Evolutionary conservation across 306 rosid species (phyloP).

Genomic region (Cyclanthera cordifolia): DNA sequence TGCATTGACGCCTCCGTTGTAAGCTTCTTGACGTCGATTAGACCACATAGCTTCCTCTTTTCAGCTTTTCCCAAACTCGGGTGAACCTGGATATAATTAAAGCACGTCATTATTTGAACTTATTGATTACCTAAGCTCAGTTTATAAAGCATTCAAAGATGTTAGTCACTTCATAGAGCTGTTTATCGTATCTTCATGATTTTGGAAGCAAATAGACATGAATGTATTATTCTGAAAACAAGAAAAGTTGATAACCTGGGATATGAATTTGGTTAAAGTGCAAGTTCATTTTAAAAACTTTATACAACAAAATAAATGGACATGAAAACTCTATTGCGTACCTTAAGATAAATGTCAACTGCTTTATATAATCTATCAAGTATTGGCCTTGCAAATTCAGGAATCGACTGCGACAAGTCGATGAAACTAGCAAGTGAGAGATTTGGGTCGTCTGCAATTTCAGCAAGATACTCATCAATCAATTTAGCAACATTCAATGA

Average conservation of each 20-base stretch:
- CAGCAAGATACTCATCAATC: slow-evolving; percentile 58
- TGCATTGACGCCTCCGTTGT: slow-evolving; percentile 56
- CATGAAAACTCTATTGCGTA: slow-evolving; percentile 14
- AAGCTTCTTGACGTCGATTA: slow-evolving; percentile 75
- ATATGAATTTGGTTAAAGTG: not conserved
- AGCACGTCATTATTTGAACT: no score
- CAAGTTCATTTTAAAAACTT: not conserved
- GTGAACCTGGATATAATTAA: slow-evolving; percentile 46
- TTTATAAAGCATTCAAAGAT: not conserved
- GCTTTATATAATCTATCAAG: slow-evolving; percentile 78
- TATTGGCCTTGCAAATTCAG: slow-evolving; percentile 57
- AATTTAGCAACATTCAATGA: slow-evolving; percentile 61
- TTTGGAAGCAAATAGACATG: not conserved
- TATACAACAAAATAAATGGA: not conserved
- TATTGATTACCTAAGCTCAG: not conserved
- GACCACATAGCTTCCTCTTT: slow-evolving; percentile 55
- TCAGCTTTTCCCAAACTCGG: slow-evolving; percentile 58
- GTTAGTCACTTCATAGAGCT: not conserved
- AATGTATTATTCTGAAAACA: not conserved
- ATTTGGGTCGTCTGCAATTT: slow-evolving; percentile 59
- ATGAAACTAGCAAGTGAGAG: slow-evolving; percentile 46
- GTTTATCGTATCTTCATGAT: not conserved
- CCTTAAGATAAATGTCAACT: slow-evolving; percentile 74
- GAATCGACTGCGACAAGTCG: slow-evolving; percentile 52
- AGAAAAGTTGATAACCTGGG: not conserved